These are phyloP conservation scores for Vanrija sp. DNA, from an alignment of 1,284 basidiomycete species.

Conservation along the genomic window DNA sequence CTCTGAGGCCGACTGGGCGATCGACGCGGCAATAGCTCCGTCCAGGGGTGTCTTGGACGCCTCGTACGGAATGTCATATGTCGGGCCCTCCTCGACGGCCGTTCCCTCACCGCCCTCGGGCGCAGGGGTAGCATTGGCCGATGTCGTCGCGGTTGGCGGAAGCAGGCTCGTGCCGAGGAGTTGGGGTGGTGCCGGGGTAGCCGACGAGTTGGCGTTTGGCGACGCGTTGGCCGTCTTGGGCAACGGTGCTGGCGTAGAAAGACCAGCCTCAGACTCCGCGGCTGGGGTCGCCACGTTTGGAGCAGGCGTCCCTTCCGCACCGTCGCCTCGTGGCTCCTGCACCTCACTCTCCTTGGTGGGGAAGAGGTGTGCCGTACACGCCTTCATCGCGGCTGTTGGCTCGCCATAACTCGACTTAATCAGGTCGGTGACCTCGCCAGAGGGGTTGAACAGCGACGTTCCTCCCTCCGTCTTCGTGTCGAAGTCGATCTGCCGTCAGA, in stretches of 20 bases:
- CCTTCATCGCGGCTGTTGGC: slow-evolving; percentile 74
- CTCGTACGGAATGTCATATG: slow-evolving; percentile 55
- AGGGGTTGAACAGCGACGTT: slow-evolving; percentile 33
- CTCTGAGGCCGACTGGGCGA: slow-evolving; percentile 76
- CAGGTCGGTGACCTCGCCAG: slow-evolving; percentile 41
- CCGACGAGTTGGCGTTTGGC: background rate
- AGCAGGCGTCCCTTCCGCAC: slow-evolving; percentile 4
- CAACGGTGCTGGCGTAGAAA: background rate
- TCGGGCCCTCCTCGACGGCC: slow-evolving; percentile 5
- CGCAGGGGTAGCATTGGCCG: slow-evolving; percentile 13
- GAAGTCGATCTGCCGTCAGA: slow-evolving; percentile 63
- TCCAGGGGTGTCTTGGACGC: slow-evolving; percentile 89
- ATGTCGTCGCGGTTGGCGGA: slow-evolving; percentile 10
- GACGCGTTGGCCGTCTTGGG: background rate
- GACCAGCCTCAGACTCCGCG: background rate
- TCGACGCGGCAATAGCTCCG: slow-evolving; percentile 87
- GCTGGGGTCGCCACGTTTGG: background rate
- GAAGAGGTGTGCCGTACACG: slow-evolving; percentile 76
- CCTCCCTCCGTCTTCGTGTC: slow-evolving; percentile 60
- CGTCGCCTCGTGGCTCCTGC: background rate
- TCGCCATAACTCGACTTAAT: slow-evolving; percentile 45
- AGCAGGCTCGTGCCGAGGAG: background rate
- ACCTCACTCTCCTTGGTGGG: slow-evolving; percentile 19
- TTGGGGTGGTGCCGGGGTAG: background rate
- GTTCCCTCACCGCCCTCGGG: slow-evolving; percentile 10